phyloP scores from a whole-genome alignment of 2,329 filamentous ascomycete species.

The Fusarium mangiferae region DNA sequence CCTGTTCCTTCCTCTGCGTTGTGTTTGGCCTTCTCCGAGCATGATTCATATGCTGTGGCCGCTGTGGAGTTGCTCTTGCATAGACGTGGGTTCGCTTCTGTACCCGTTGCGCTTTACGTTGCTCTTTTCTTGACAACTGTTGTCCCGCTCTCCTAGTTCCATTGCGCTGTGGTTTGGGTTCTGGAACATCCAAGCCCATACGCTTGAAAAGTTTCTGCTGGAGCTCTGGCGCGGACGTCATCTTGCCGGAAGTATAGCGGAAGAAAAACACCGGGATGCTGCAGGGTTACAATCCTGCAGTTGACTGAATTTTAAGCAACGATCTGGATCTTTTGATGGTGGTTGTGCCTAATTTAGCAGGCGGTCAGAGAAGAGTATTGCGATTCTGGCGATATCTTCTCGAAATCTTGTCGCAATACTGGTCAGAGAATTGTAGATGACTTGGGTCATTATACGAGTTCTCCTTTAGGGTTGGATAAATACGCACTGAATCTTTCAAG shows the following conservation, averaged over 20 bases:
- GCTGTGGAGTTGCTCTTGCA: constrained; percentile 31
- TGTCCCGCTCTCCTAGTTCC: constrained; percentile 26
- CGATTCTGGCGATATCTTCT: not conserved
- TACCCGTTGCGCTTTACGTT: constrained; percentile 72
- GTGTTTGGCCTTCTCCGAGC: constrained; percentile 13
- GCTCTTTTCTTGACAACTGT: constrained; percentile 65
- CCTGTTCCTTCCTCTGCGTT: not conserved
- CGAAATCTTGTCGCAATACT: not conserved
- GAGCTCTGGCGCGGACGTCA: constrained; percentile 47
- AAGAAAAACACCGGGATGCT: not conserved
- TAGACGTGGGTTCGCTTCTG: constrained; percentile 65
- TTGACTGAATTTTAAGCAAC: constrained; percentile 14
- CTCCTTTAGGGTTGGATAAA: fast-evolving
- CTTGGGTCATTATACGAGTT: not conserved
- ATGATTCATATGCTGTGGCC: not conserved
- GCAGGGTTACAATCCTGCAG: not conserved
- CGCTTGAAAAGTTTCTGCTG: constrained; percentile 52
- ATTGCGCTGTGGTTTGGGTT: constrained; percentile 24
- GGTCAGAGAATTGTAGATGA: not conserved
- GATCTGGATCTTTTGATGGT: constrained; percentile 4
- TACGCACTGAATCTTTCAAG: not conserved
- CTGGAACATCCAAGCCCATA: constrained; percentile 49
- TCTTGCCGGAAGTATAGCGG: not conserved
- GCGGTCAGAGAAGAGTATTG: constrained; percentile 3
- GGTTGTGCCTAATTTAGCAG: constrained; percentile 10